Evolutionary conservation across 768 basidiomycete genomes (phyloP).

Genomic region (Hortiboletus campestris): DNA sequence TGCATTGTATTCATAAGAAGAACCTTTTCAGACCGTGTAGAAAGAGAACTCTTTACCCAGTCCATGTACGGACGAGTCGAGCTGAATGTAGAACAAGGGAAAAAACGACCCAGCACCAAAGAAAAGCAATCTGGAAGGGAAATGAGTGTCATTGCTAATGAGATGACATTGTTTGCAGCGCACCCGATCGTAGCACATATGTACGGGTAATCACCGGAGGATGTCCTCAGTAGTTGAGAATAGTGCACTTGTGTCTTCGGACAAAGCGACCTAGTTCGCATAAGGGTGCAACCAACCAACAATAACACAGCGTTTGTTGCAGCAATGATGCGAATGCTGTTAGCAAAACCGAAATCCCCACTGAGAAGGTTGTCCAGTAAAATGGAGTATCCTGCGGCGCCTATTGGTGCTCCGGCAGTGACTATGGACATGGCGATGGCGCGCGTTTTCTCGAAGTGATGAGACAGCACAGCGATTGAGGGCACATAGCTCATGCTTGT

Average conservation of each 20-base stretch:
- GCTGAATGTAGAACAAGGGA: conserved; percentile 52
- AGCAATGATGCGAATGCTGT: conserved; percentile 45
- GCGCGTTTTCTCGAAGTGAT: conserved; percentile 42
- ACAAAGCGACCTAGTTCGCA: conserved; percentile 41
- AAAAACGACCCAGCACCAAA: conserved; percentile 22
- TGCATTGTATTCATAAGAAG: background rate
- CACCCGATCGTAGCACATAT: conserved; percentile 26
- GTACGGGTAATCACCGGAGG: conserved; percentile 22
- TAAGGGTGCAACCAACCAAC: conserved; percentile 31
- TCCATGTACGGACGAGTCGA: conserved; percentile 50
- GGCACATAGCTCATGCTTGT: conserved; percentile 39
- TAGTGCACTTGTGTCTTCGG: conserved; percentile 11
- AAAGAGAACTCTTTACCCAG: conserved; percentile 48
- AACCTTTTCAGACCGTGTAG: conserved; percentile 42
- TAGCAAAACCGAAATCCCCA: conserved; percentile 35
- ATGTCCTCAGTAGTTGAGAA: conserved; percentile 16
- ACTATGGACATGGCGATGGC: conserved; percentile 44
- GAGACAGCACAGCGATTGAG: conserved; percentile 42
- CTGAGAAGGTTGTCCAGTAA: conserved; percentile 29
- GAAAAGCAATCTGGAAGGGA: conserved; percentile 11
- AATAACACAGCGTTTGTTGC: conserved; percentile 39
- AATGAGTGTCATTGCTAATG: background rate
- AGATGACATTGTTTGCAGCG: background rate
- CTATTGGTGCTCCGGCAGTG: conserved; percentile 35
- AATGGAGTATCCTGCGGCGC: conserved; percentile 22